These are phyloP conservation scores for Phaeotremella skinneri DNA, from an alignment of 768 basidiomycete genomes.

Conservation along the genomic window DNA sequence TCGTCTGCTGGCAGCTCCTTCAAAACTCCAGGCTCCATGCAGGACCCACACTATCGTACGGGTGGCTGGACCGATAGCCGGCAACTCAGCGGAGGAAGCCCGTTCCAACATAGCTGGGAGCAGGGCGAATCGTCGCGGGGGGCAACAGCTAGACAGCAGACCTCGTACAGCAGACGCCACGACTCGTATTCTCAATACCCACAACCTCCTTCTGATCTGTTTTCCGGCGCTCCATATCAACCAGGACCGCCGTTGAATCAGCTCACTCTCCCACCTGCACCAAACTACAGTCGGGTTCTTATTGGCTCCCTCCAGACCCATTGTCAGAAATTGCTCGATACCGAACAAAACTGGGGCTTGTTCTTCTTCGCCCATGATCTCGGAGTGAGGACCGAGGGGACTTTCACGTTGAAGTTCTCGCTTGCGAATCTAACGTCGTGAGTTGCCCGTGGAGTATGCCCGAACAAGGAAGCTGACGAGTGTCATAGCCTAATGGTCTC, in stretches of 20 bases:
- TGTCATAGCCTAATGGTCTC: conserved; percentile 60
- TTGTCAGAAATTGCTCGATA: conserved; percentile 78
- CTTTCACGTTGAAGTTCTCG: conserved; percentile 78
- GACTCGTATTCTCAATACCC: too few relatives aligned
- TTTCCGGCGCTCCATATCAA: conserved; percentile 7
- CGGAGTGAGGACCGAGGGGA: conserved; percentile 88
- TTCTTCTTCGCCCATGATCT: conserved; percentile 96
- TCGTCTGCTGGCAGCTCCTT: conserved; percentile 12
- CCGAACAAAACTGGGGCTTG: conserved; percentile 78
- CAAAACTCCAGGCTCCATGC: background rate
- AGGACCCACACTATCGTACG: background rate
- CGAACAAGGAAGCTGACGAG: conserved; percentile 57
- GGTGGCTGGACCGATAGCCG: background rate
- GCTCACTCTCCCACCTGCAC: conserved; percentile 34
- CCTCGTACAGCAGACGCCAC: too few relatives aligned
- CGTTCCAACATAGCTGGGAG: background rate
- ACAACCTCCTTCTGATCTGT: too few relatives aligned
- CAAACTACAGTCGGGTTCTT: conserved; percentile 76
- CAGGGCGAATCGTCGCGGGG: conserved; percentile 5
- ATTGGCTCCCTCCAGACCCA: conserved; percentile 86
- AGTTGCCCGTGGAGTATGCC: conserved; percentile 53
- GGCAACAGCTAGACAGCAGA: background rate
- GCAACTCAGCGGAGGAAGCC: background rate
- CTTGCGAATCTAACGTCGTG: conserved; percentile 89
- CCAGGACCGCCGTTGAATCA: conserved; percentile 36